A percentile compares a stretch with the other conserved stretches of the same genome.
Evolutionary conservation across 129 eudicot genomes (phyloP).

Genomic region (Cynara cardunculus): DNA sequence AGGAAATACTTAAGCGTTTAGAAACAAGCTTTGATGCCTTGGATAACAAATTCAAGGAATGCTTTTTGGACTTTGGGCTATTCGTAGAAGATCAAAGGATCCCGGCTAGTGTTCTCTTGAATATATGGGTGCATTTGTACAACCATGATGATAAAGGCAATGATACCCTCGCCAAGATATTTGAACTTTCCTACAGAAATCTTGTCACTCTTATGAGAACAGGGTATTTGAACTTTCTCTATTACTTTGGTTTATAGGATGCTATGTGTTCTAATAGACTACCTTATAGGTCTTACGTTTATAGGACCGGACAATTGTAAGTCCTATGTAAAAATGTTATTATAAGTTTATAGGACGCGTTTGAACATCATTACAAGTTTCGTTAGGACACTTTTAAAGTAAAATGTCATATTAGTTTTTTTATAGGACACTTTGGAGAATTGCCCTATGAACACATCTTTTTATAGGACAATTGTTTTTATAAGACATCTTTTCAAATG

Average conservation of each 20-base stretch:
- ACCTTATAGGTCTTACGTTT: too few relatives aligned
- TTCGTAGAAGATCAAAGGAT: constrained; percentile 45
- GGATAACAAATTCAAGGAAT: constrained; percentile 24
- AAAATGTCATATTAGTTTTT: background rate
- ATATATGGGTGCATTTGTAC: constrained; percentile 51
- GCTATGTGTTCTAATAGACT: too few relatives aligned
- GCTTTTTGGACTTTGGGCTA: constrained; percentile 37
- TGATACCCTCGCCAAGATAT: constrained; percentile 21
- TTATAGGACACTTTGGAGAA: background rate
- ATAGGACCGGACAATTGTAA: too few relatives aligned
- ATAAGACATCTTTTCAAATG: too few relatives aligned
- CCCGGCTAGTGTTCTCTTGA: constrained; percentile 34
- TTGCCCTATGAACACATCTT: background rate
- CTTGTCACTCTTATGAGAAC: constrained; percentile 18
- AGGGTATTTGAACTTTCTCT: constrained; percentile 4
- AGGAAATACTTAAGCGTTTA: constrained; percentile 5
- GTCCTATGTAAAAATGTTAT: too few relatives aligned
- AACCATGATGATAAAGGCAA: constrained; percentile 23
- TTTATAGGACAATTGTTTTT: background rate
- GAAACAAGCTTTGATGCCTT: constrained; percentile 36
- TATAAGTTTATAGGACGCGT: too few relatives aligned
- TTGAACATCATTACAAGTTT: background rate
- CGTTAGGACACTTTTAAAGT: background rate
- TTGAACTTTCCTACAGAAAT: constrained; percentile 27
- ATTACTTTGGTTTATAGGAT: too few relatives aligned